A percentile compares a stretch with the other conserved stretches of the same genome.
Conservation (phyloP, 2,329 filamentous ascomycete genomes). For the Aspergillus amoenus region DNA sequence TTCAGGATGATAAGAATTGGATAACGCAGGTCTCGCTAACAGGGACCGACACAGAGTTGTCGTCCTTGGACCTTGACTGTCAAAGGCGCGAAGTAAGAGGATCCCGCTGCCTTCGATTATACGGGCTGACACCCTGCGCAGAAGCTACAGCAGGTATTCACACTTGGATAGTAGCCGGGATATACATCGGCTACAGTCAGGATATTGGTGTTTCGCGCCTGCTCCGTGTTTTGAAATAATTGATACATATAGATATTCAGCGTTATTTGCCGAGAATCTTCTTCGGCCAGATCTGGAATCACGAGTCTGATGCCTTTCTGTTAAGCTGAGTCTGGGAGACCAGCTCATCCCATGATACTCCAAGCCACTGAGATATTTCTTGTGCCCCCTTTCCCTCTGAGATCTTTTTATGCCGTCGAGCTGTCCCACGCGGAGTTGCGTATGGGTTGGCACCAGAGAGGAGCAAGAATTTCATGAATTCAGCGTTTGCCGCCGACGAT, state of each 20-base stretch:
- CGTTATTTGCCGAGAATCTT: neutral
- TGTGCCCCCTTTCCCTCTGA: neutral
- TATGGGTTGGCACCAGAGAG: neutral
- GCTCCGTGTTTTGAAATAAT: neutral
- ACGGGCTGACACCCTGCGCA: neutral
- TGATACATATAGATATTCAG: too few relatives aligned
- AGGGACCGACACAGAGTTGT: neutral
- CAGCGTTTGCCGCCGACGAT: neutral
- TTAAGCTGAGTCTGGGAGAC: neutral
- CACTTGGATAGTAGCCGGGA: neutral
- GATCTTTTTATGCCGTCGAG: neutral
- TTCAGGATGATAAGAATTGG: constrained; percentile 3
- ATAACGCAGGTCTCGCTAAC: neutral
- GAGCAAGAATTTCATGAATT: constrained; percentile 8
- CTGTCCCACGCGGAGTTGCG: neutral
- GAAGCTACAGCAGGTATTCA: neutral
- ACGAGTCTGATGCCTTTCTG: neutral
- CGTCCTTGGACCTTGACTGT: neutral
- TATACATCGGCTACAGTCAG: neutral
- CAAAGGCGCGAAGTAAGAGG: neutral
- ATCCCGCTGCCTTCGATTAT: neutral
- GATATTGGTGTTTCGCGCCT: neutral
- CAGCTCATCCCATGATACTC: constrained; percentile 5
- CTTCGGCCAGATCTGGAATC: neutral
- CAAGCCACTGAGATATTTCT: constrained; percentile 1